Conservation (phyloP, 2,329 filamentous ascomycete species). For the Aspergillus flavus region DNA sequence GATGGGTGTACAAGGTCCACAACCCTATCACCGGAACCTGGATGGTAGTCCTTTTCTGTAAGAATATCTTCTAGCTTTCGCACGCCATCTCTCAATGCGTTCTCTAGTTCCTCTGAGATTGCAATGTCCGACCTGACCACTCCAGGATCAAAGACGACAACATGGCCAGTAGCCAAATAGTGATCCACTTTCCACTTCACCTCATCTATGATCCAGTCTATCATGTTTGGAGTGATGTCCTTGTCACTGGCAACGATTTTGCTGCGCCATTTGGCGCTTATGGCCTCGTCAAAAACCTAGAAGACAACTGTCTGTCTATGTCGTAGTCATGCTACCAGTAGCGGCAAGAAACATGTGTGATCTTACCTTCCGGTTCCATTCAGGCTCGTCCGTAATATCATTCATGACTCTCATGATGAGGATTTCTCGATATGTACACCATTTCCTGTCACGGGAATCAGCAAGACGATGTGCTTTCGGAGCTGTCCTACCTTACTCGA, state of each 20-base stretch:
- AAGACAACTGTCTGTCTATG: background rate
- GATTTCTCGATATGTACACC: slow-evolving; percentile 35
- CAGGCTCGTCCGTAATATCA: slow-evolving; percentile 45
- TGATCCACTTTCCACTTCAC: slow-evolving; percentile 51
- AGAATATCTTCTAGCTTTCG: slow-evolving; percentile 51
- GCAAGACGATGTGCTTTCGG: too few relatives aligned
- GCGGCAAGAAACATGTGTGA: background rate
- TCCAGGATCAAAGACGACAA: slow-evolving; percentile 48
- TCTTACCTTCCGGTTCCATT: slow-evolving; percentile 45
- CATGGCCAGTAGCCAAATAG: slow-evolving; percentile 32
- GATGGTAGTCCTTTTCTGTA: slow-evolving; percentile 63
- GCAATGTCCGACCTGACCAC: slow-evolving; percentile 59
- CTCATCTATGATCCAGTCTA: slow-evolving; percentile 49
- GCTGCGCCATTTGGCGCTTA: slow-evolving; percentile 36
- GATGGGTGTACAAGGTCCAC: slow-evolving; percentile 69
- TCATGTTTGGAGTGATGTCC: slow-evolving; percentile 37
- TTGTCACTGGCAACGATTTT: slow-evolving; percentile 23
- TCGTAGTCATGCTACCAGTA: background rate
- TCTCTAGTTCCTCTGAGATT: slow-evolving; percentile 44
- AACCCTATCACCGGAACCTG: slow-evolving; percentile 58
- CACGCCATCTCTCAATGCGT: slow-evolving; percentile 51
- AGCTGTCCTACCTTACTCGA: too few relatives aligned
- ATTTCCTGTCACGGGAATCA: too few relatives aligned
- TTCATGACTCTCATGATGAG: slow-evolving; percentile 48
- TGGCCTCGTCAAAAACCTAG: slow-evolving; percentile 37